Base-by-base conservation (phyloP, 208 protist genomes). In the Herpetomonas tarakana region DNA sequence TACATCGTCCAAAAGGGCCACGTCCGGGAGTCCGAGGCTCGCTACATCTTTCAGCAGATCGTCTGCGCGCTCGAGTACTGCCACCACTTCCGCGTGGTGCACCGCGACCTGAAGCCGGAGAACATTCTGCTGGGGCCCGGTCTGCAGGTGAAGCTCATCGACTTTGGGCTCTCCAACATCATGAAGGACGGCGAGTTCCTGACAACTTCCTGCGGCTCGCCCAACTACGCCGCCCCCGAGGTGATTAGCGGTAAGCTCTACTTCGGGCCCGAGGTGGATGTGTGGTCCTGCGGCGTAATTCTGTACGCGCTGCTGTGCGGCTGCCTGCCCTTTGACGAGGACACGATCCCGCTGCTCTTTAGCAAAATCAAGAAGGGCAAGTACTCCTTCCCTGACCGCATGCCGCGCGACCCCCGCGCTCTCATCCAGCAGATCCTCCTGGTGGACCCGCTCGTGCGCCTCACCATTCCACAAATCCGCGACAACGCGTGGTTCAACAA, bases 41-140 rank as follows among this genome's bases (percentile, higher is more conserved):
- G 98, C 14, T 81, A 92, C 50, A 97, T 99, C 57, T 99, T 99
- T 65, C 98, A 99, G 74, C 98, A 99, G 68, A 98, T 99, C 64
- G 96, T 99, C 7, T 99, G 91, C 19, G 98, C 97, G 14, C 81
- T 99, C 2, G 94, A 99, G 63, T 99, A 99, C 73, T 99, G 98
- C 79, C 98, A 99, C 76, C 82, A 94, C 62, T 93, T 92, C 68
- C 76, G 85, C 29, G 88, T 98, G 35, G 86, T 97, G 19, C 96
- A 98, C 65, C 82, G 94, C 4, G 94, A 98, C 70, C 55, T 98
- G 24, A 98, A 98, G 60, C 93, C 92, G 18, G 93, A 98, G 65
- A 98, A 98, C 62, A 83, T 97, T 30, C 68, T 98, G 0, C 74
- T 98, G 16, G 88, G 91, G 18, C 74, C 77, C 2, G 81, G 91